Evolutionary conservation across 2,329 filamentous ascomycete genomes (phyloP).

Genomic region (Helminthosporium solani): DNA sequence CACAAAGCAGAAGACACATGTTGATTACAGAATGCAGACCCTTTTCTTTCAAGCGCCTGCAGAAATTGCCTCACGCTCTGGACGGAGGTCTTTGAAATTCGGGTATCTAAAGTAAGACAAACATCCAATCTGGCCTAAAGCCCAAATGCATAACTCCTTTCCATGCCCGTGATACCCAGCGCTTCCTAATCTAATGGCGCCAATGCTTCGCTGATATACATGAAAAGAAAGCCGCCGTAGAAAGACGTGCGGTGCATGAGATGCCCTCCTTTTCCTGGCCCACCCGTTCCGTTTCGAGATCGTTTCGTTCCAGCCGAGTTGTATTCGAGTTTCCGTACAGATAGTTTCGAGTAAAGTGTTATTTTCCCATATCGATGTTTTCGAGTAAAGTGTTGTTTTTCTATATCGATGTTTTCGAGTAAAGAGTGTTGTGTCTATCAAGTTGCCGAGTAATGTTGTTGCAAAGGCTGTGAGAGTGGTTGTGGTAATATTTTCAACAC

Average conservation of each 20-base stretch:
- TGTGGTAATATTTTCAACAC: not conserved
- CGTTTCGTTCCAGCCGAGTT: not conserved
- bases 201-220: not conserved
- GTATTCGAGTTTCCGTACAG: no score
- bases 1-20: not conserved
- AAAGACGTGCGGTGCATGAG: not conserved
- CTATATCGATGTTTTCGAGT: no score
- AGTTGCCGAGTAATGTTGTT: no score
- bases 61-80: not conserved
- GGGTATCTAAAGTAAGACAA: conserved; percentile 1
- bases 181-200: not conserved
- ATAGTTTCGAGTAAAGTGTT: no score
- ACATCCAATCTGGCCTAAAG: not conserved
- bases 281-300: not conserved
- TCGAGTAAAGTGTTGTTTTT: no score
- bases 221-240: not conserved
- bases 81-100: not conserved
- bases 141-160: not conserved
- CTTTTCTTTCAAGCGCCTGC: not conserved
- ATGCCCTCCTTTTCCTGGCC: not conserved
- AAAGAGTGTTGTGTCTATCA: no score
- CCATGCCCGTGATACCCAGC: not conserved
- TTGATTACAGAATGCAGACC: not conserved
- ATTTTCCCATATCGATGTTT: no score
- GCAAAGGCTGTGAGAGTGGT: no score